A percentile compares a stretch with the other conserved stretches of the same genome.
Conservation (phyloP, 2,329 filamentous ascomycete genomes). For the Fusarium anthophilum region DNA sequence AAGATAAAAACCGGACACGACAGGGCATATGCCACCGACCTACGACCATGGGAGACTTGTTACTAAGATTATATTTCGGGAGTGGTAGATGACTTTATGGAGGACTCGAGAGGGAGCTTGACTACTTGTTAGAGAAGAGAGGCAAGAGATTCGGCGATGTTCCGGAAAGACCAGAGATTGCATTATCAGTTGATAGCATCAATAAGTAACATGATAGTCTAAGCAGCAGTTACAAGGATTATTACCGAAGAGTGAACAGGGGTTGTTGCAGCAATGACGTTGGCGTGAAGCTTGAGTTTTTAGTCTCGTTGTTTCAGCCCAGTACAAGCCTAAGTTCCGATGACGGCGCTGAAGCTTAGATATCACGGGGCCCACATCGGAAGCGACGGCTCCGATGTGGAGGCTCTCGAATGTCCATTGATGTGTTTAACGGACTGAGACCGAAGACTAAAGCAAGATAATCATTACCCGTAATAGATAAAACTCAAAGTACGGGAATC, state of each 20-base stretch:
- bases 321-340: conserved; percentile 30
- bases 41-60: conserved; percentile 26
- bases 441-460: not conserved
- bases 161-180: conserved; percentile 24
- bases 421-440: not conserved
- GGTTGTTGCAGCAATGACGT: conserved; percentile 30
- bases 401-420: not conserved
- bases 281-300: conserved; percentile 27
- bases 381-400: conserved; percentile 33
- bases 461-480: not conserved
- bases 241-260: conserved; percentile 34
- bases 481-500: not conserved
- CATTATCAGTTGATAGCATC: conserved; percentile 31
- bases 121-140: not conserved
- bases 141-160: conserved; percentile 7
- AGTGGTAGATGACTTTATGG: conserved; percentile 50
- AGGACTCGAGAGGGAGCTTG: not conserved
- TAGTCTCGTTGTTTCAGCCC: conserved; percentile 28
- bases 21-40: not conserved
- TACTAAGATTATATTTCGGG: conserved; percentile 44
- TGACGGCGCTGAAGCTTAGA: conserved; percentile 24
- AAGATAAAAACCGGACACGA: conserved; percentile 6
- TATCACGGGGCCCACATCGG: conserved; percentile 24
- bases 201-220: conserved; percentile 28
- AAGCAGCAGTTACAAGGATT: conserved; percentile 22